Evolutionary conservation across 176 grass and related monocot genomes (phyloP).

Genomic region (Stipa capillata): DNA sequence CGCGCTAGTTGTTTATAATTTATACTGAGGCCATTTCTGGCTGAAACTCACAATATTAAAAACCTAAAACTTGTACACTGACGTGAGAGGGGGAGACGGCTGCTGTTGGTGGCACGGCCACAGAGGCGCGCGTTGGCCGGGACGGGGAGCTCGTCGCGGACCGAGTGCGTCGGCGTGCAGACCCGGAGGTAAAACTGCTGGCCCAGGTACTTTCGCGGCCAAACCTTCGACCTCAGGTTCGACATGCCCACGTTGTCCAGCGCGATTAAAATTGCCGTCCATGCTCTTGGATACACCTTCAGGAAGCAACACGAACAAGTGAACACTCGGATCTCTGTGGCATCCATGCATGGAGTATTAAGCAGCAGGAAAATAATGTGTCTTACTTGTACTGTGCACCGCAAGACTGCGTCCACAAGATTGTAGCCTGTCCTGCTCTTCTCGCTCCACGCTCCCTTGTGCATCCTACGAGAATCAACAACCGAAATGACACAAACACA

Average conservation of each 20-base stretch:
- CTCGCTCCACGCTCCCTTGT: slow-evolving; percentile 56
- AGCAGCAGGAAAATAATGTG: neutral
- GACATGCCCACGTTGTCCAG: slow-evolving; percentile 83
- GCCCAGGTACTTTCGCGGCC: slow-evolving; percentile 58
- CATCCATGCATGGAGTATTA: too few relatives aligned
- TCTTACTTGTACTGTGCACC: slow-evolving; percentile 70
- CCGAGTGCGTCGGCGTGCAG: slow-evolving; percentile 55
- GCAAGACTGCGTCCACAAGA: slow-evolving; percentile 63
- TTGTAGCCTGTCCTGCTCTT: slow-evolving; percentile 64
- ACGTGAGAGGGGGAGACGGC: neutral
- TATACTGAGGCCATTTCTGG: too few relatives aligned
- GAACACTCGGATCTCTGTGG: too few relatives aligned
- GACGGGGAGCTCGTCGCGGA: slow-evolving; percentile 66
- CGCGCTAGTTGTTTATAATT: too few relatives aligned
- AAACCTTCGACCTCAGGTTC: slow-evolving; percentile 69
- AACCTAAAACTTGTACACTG: too few relatives aligned
- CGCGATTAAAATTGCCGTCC: slow-evolving; percentile 55
- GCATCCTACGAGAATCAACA: slow-evolving; percentile 44
- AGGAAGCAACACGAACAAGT: neutral
- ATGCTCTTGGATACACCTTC: slow-evolving; percentile 65
- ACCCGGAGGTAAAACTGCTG: slow-evolving; percentile 88
- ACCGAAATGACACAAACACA: too few relatives aligned
- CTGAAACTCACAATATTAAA: too few relatives aligned
- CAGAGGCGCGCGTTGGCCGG: slow-evolving; percentile 65
- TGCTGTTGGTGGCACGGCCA: slow-evolving; percentile 30